Evolutionary conservation across 768 basidiomycete species (phyloP), one percentile per base, ranked within the genome.

Genomic region (Mycena albidolilacea): DNA sequence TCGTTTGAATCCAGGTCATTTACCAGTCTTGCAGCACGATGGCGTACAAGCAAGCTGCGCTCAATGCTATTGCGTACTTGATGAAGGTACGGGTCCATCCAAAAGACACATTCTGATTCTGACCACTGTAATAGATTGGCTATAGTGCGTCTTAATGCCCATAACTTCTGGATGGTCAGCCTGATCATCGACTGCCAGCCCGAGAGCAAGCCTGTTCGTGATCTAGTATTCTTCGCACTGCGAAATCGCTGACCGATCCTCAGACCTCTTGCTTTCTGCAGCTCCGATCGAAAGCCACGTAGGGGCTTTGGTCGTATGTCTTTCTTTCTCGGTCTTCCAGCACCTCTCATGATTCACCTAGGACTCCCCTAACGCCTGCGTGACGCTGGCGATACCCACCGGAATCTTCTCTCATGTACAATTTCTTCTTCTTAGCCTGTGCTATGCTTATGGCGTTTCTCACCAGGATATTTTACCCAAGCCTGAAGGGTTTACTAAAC

Each of bases 301-400:
- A 70, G 91, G 89, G n/a, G 91, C 91, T 23, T 72, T 94, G 39
- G 93, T 93, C 55, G 91, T 91, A 80, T 60, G 88, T 83, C 11
- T n/a, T 30, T 11, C 43, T 52, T n/a, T 64, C 19, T 39, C 44
- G 11, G 63, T 38, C 8, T 41, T n/a, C 50, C 12, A 11, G 41
- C 14, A 41, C 44, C 23, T 19, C 39, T 59, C 19, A 69, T 37
- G 35, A 21, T 37, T 15, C 52, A 71, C 64, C 44, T 46, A 91
- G 91, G 92, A 93, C 79, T 92, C 91, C 5, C 93, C 93, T 2
- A 94, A 94, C 75, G 93, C 93, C 2, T 93, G 92, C 75, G 92
- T 94, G 7, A 93, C 92, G 0, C 81, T 95, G 23, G 93, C 87
- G 0, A 84, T 95, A 5, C 93, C 93, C 5, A 85, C 91, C n/a